Percentiles rank a stretch among this genome's conserved stretches.
Conservation (phyloP, 495 filamentous ascomycete genomes). For the Penicillium cataractarum region DNA sequence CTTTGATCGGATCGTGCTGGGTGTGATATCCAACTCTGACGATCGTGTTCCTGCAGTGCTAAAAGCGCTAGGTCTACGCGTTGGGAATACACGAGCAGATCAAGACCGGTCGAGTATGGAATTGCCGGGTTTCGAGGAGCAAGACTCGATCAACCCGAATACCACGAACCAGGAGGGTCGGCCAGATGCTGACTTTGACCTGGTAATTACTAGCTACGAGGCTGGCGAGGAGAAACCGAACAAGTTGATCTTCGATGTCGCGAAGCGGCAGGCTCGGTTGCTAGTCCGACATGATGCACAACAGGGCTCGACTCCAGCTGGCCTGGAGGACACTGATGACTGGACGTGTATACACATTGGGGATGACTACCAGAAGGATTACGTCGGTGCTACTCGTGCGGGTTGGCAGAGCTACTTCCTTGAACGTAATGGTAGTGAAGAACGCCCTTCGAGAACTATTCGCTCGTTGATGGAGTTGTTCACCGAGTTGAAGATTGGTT, state of each 20-base stretch:
- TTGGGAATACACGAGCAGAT: conserved; percentile 47
- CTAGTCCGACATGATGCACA: conserved; percentile 9
- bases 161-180: not conserved
- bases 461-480: conserved; percentile 38
- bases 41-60: conserved; percentile 67
- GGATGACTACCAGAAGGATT: conserved; percentile 68
- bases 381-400: conserved; percentile 58
- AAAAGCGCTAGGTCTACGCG: conserved; percentile 59
- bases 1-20: conserved; percentile 53
- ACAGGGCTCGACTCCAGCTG: not conserved
- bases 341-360: conserved; percentile 67
- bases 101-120: conserved; percentile 35
- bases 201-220: conserved; percentile 74
- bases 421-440: conserved; percentile 33
- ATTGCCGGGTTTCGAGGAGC: conserved; percentile 47
- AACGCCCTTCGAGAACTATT: conserved; percentile 23
- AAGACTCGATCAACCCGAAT: conserved; percentile 15
- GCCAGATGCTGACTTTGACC: conserved; percentile 57
- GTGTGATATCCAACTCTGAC: conserved; percentile 79
- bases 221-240: conserved; percentile 71
- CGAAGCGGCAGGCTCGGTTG: conserved; percentile 45
- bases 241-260: conserved; percentile 64
- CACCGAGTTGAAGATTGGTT: conserved; percentile 13
- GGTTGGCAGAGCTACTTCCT: conserved; percentile 66
- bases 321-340: conserved; percentile 9